A percentile compares a stretch with the other conserved stretches of the same genome.
These are phyloP conservation scores for Cutaneotrichosporon mucoides DNA, from an alignment of 1,284 basidiomycete genomes.

Conservation along the genomic window DNA sequence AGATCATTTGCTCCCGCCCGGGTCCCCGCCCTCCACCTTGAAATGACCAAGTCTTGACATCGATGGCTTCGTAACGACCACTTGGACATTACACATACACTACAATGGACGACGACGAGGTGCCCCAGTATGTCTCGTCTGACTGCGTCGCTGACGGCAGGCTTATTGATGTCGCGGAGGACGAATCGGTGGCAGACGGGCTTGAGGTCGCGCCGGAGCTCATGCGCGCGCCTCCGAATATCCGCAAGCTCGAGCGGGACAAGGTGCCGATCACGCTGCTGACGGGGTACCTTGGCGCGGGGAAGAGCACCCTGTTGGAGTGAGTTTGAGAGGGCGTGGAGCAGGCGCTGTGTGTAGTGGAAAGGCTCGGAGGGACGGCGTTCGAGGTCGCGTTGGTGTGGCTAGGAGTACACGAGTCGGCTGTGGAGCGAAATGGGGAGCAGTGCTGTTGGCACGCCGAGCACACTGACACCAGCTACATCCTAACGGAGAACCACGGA, in stretches of 20 bases:
- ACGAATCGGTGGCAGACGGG: not conserved
- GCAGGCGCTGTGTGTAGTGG: no score
- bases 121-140: constrained; percentile 10
- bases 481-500: constrained; percentile 84
- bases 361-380: no score
- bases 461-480: constrained; percentile 57
- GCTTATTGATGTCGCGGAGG: constrained; percentile 7
- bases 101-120: constrained; percentile 14
- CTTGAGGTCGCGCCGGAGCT: not conserved
- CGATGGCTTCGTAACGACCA: no score
- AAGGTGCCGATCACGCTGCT: constrained; percentile 82
- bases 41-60: no score
- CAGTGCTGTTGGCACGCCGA: no score
- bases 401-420: no score
- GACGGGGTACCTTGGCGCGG: constrained; percentile 80
- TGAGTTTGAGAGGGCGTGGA: constrained; percentile 17
- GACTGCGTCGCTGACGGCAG: constrained; percentile 1
- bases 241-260: constrained; percentile 23
- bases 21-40: no score
- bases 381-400: no score
- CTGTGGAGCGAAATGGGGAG: no score
- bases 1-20: constrained; percentile 8
- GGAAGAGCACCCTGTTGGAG: constrained; percentile 79
- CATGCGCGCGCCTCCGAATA: not conserved
- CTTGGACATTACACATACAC: no score